Evolutionary conservation across 2,329 filamentous ascomycete species (phyloP).

Genomic region (Fonsecaea erecta): DNA sequence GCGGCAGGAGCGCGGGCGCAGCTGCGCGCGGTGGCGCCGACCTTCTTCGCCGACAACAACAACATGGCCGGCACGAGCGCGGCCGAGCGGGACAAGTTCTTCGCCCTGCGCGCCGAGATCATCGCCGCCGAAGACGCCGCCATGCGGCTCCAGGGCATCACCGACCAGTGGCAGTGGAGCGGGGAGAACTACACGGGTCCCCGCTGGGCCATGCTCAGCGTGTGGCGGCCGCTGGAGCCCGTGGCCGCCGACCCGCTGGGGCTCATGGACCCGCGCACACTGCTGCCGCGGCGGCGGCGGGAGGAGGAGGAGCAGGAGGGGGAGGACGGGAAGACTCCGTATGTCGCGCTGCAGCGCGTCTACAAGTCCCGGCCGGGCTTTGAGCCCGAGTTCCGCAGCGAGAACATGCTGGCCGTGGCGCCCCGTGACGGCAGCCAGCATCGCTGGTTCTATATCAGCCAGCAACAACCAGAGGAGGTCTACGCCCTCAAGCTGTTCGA

Average conservation of each 20-base stretch:
- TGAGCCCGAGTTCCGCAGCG: slow-evolving; percentile 9
- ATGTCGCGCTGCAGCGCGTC: slow-evolving; percentile 3
- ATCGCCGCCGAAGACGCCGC: slow-evolving; percentile 18
- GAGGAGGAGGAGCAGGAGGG: too few species aligned
- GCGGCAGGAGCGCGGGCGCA: slow-evolving; percentile 14
- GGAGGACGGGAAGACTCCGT: slow-evolving; percentile 9
- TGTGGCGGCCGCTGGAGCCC: slow-evolving; percentile 38
- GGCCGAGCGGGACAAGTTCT: slow-evolving; percentile 17
- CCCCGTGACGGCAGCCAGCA: not conserved
- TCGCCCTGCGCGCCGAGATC: slow-evolving; percentile 10
- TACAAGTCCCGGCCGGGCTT: slow-evolving; percentile 22
- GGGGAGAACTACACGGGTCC: slow-evolving; percentile 23
- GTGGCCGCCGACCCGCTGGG: slow-evolving; percentile 37
- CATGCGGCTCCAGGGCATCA: slow-evolving; percentile 16
- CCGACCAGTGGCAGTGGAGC: slow-evolving; percentile 19
- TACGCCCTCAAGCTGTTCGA: slow-evolving; percentile 25
- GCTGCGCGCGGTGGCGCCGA: slow-evolving; percentile 15
- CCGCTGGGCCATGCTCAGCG: slow-evolving; percentile 33
- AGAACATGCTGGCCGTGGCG: slow-evolving; percentile 18
- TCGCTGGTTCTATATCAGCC: slow-evolving; percentile 18
- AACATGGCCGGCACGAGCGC: slow-evolving; percentile 7
- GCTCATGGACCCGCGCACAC: slow-evolving; percentile 23
- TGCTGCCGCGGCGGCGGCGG: slow-evolving; percentile 4
- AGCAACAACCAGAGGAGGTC: slow-evolving; percentile 22
- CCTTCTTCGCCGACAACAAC: slow-evolving; percentile 21